A percentile compares a stretch with the other conserved stretches of the same genome.
Conservation (phyloP, 306 rosid genomes). For the Vicia faba region DNA sequence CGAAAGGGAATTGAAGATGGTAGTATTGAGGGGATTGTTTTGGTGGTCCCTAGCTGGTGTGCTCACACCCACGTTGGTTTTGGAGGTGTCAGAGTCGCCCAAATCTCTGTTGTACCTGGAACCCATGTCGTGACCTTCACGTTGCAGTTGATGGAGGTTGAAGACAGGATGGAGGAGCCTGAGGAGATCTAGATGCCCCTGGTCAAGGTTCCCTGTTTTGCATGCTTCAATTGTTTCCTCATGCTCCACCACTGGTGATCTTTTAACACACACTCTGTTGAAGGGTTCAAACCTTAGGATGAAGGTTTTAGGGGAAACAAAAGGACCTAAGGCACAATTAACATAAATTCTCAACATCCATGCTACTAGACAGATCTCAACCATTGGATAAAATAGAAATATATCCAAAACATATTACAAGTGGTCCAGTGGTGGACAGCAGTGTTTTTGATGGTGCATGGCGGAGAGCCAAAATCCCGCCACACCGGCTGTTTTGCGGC, state of each 20-base stretch:
- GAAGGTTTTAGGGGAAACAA: slow-evolving; percentile 9
- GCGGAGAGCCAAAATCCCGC: too few species aligned
- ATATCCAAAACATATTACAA: background rate
- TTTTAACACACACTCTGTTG: background rate
- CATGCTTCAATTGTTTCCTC: background rate
- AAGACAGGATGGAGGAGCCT: slow-evolving; percentile 7
- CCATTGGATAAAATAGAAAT: background rate
- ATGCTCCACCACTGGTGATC: background rate
- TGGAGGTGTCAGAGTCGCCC: background rate
- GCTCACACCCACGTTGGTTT: background rate
- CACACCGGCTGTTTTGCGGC: too few species aligned
- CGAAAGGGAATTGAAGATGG: background rate
- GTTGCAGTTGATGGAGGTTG: background rate
- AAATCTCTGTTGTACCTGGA: background rate
- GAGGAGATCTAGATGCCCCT: background rate
- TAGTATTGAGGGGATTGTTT: background rate
- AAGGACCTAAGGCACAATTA: background rate
- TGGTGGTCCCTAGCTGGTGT: background rate
- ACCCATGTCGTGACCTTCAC: background rate
- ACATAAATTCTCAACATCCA: slow-evolving; percentile 4
- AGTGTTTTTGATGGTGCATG: too few species aligned
- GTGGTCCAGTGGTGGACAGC: background rate
- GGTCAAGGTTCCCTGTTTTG: background rate
- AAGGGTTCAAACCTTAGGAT: background rate
- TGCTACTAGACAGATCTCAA: background rate